phyloP scores from a whole-genome alignment of 2,329 filamentous ascomycete species.

The Neocucurbitaria cava region DNA sequence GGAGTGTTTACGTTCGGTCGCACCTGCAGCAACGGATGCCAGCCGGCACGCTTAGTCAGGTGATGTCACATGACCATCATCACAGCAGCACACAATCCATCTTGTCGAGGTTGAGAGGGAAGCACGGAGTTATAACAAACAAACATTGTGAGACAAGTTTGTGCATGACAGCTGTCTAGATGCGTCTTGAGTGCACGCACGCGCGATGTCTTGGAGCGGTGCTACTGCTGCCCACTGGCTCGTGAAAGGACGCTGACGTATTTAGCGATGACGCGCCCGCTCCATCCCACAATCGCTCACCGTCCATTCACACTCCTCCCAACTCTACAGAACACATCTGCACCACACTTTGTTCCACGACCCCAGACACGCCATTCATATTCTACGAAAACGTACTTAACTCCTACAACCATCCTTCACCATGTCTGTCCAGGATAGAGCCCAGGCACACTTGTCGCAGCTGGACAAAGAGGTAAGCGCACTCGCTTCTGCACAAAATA shows the following conservation, averaged over 20 bases:
- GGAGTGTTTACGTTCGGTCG: slow-evolving; percentile 29
- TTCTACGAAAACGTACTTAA: slow-evolving; percentile 4
- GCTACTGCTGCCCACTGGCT: slow-evolving; percentile 24
- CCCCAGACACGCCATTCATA: slow-evolving; percentile 5
- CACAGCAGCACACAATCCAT: neutral
- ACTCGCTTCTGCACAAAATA: slow-evolving; percentile 11
- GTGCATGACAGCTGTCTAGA: neutral
- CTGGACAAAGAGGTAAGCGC: slow-evolving; percentile 81
- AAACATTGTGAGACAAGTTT: neutral
- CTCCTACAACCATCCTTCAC: slow-evolving; percentile 37
- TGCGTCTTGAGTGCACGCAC: slow-evolving; percentile 6
- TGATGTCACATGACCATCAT: slow-evolving; percentile 14
- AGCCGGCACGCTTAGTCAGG: slow-evolving; percentile 16
- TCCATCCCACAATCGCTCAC: slow-evolving; percentile 39
- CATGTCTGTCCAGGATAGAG: slow-evolving; percentile 80
- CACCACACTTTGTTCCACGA: slow-evolving; percentile 11
- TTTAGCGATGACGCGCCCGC: slow-evolving; percentile 44
- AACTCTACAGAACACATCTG: slow-evolving; percentile 26
- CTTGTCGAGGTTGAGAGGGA: neutral
- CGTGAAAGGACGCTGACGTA: slow-evolving; percentile 44
- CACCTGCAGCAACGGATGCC: slow-evolving; percentile 28
- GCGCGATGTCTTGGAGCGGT: slow-evolving; percentile 4
- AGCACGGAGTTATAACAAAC: neutral
- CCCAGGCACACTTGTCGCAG: slow-evolving; percentile 76
- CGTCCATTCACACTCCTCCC: slow-evolving; percentile 22